Evolutionary conservation across 148 eudicot genomes (phyloP), one percentile per base, ranked within the genome.

Genomic region (Agrostemma githago): DNA sequence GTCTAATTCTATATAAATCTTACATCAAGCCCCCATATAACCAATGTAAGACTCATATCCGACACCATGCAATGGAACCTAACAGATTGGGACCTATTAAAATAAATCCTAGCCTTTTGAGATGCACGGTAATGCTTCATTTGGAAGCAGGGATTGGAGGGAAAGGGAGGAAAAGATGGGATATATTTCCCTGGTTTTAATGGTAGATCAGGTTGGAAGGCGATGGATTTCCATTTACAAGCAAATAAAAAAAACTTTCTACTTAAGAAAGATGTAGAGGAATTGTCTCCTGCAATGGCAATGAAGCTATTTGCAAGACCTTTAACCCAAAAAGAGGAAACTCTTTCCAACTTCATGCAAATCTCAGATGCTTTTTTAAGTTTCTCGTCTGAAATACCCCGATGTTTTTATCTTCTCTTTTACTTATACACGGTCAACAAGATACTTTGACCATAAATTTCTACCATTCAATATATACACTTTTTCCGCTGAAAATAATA

Each of bases 1-100:
- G n/a, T n/a, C n/a, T n/a, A n/a, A n/a, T n/a, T n/a, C n/a, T n/a
- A n/a, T n/a, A n/a, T n/a, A n/a, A n/a, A n/a, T n/a, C n/a, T n/a
- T n/a, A n/a, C n/a, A n/a, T n/a, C n/a, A n/a, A n/a, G n/a, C n/a
- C n/a, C n/a, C n/a, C n/a, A n/a, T n/a, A n/a, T n/a, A n/a, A n/a
- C n/a, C n/a, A n/a, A n/a, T n/a, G n/a, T n/a, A n/a, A n/a, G n/a
- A n/a, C n/a, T n/a, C n/a, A n/a, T n/a, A n/a, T n/a, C n/a, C n/a
- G n/a, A n/a, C n/a, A n/a, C n/a, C n/a, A n/a, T n/a, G n/a, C n/a
- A n/a, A n/a, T n/a, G n/a, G n/a, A n/a, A n/a, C n/a, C n/a, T n/a
- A n/a, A n/a, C n/a, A n/a, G n/a, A n/a, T n/a, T n/a, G n/a, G 81
- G 64, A 61, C 53, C 63, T 42, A 61, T 4, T 63, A 14, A 38